phyloP scores from a whole-genome alignment of 805 yeast species.

The Candida peoriensis region DNA sequence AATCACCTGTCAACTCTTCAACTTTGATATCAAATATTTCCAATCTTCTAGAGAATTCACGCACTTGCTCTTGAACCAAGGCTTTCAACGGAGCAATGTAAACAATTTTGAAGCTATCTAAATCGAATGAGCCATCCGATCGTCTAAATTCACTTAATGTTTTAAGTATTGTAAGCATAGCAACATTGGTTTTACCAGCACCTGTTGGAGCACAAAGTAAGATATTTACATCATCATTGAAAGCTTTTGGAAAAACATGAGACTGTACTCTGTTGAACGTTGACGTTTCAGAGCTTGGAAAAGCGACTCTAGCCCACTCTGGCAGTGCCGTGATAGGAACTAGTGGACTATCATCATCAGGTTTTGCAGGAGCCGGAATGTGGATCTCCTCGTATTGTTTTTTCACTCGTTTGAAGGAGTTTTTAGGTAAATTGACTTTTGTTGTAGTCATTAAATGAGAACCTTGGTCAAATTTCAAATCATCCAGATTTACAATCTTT shows the following conservation, averaged over 20 bases:
- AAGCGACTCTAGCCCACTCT: slow-evolving; percentile 74
- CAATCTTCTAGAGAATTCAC: slow-evolving; percentile 75
- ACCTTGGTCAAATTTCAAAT: slow-evolving; percentile 67
- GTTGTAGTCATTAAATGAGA: slow-evolving; percentile 60
- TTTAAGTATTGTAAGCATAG: slow-evolving; percentile 73
- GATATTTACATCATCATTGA: slow-evolving; percentile 62
- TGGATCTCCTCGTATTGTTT: slow-evolving; percentile 82
- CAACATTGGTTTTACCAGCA: slow-evolving; percentile 97
- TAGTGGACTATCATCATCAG: slow-evolving; percentile 35
- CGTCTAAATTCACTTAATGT: slow-evolving; percentile 51
- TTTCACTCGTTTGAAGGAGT: slow-evolving; percentile 72
- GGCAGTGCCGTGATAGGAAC: slow-evolving; percentile 65
- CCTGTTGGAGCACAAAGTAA: slow-evolving; percentile 97
- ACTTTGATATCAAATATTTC: slow-evolving; percentile 62
- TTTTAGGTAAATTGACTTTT: slow-evolving; percentile 72
- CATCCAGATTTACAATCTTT: slow-evolving; percentile 54
- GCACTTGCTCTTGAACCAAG: slow-evolving; percentile 88
- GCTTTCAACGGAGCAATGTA: slow-evolving; percentile 94
- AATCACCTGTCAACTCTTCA: slow-evolving; percentile 88
- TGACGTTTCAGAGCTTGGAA: slow-evolving; percentile 60
- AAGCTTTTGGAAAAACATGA: slow-evolving; percentile 73
- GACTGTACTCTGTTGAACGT: slow-evolving; percentile 82
- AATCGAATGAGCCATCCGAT: slow-evolving; percentile 42
- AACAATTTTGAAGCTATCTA: slow-evolving; percentile 65
- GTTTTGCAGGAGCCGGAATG: slow-evolving; percentile 77